These are phyloP conservation scores for Penicillium sp. DNA, from an alignment of 2,329 filamentous ascomycete species.

Conservation along the genomic window DNA sequence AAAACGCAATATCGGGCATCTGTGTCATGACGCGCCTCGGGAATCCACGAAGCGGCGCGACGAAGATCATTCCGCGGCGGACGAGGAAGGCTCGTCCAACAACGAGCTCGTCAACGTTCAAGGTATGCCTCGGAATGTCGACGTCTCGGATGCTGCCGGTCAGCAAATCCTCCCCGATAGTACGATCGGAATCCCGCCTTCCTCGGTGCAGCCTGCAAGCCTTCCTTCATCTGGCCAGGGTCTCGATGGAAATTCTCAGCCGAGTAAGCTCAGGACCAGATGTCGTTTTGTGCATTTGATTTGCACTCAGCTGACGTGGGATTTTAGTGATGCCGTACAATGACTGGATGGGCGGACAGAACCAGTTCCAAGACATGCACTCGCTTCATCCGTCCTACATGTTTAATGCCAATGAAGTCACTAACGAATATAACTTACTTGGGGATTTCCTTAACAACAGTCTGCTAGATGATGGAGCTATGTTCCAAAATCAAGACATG, in stretches of 20 bases:
- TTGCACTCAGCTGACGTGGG: slow-evolving; percentile 25
- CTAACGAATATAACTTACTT: slow-evolving; percentile 92
- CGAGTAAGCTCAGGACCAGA: slow-evolving; percentile 58
- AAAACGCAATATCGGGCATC: slow-evolving; percentile 96
- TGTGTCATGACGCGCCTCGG: slow-evolving; percentile 95
- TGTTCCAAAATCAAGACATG: slow-evolving; percentile 63
- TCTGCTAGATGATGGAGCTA: slow-evolving; percentile 74
- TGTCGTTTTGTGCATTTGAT: not conserved
- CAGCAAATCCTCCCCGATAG: slow-evolving; percentile 42
- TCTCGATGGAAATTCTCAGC: slow-evolving; percentile 62
- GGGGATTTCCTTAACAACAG: slow-evolving; percentile 95
- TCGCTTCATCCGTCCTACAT: slow-evolving; percentile 90
- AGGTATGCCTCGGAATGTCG: slow-evolving; percentile 51
- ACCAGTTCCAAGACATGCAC: slow-evolving; percentile 90
- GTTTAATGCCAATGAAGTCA: slow-evolving; percentile 90
- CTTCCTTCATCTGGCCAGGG: slow-evolving; percentile 63
- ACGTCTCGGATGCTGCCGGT: slow-evolving; percentile 54
- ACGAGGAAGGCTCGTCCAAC: slow-evolving; percentile 53
- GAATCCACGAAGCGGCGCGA: slow-evolving; percentile 75
- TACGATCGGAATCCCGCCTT: slow-evolving; percentile 50
- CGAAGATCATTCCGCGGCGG: slow-evolving; percentile 53
- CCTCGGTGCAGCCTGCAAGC: slow-evolving; percentile 63
- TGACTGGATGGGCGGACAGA: slow-evolving; percentile 73
- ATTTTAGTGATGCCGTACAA: slow-evolving; percentile 71
- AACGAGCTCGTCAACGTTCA: slow-evolving; percentile 44